A percentile compares a stretch with the other conserved stretches of the same genome.
These are phyloP conservation scores for Apiotrichum brassicae DNA, from an alignment of 1,284 basidiomycete species.

Conservation along the genomic window DNA sequence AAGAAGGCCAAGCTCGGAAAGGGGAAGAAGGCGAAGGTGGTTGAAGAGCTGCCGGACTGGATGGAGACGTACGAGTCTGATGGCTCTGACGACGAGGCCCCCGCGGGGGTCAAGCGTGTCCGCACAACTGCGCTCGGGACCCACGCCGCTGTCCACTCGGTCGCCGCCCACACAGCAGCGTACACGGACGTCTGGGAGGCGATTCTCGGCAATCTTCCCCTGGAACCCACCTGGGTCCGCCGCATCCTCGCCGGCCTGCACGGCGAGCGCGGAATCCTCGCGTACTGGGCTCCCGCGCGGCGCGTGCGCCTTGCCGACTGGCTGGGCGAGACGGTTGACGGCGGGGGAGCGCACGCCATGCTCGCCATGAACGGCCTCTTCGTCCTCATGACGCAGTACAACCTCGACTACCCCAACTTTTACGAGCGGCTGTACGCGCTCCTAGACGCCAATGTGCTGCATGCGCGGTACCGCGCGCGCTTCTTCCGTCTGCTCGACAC, in stretches of 20 bases:
- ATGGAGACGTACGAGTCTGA: slow-evolving; percentile 45
- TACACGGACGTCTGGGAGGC: slow-evolving; percentile 39
- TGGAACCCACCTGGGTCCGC: slow-evolving; percentile 33
- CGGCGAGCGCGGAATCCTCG: slow-evolving; percentile 41
- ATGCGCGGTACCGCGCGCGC: slow-evolving; percentile 84
- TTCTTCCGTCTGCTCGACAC: slow-evolving; percentile 90
- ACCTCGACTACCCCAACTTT: slow-evolving; percentile 94
- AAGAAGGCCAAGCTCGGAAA: slow-evolving; percentile 48
- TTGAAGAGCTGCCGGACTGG: slow-evolving; percentile 43
- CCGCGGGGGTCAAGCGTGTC: slow-evolving; percentile 16
- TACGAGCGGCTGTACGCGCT: slow-evolving; percentile 90
- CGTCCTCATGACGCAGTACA: slow-evolving; percentile 84
- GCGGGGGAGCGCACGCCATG: slow-evolving; percentile 78
- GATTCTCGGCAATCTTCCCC: slow-evolving; percentile 18
- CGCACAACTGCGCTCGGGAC: slow-evolving; percentile 35
- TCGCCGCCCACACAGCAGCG: slow-evolving; percentile 25
- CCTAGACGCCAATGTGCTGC: slow-evolving; percentile 77
- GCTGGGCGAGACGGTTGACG: slow-evolving; percentile 79
- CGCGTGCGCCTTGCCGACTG: slow-evolving; percentile 87
- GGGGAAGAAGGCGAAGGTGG: slow-evolving; percentile 14
- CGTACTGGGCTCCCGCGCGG: slow-evolving; percentile 39
- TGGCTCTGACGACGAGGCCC: slow-evolving; percentile 45
- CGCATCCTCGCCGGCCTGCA: slow-evolving; percentile 38
- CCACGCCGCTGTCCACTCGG: slow-evolving; percentile 30
- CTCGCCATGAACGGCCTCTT: slow-evolving; percentile 89